Evolutionary conservation across 352 stramenopile species (phyloP).

Genomic region (Phytophthora podocarpi): DNA sequence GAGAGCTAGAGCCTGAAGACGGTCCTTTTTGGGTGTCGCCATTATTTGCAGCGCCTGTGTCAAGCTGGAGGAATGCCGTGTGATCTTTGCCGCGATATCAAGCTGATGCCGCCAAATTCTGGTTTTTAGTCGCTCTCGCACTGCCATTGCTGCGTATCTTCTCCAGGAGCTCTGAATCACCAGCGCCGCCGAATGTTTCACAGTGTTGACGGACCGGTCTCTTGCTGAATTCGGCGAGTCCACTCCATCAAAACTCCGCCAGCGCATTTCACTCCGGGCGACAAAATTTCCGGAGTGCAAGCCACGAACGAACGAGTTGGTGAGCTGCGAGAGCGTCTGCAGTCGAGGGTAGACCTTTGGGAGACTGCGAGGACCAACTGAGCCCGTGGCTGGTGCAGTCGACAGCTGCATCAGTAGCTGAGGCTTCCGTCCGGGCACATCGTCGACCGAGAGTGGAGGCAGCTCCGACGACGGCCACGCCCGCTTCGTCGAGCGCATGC

Average conservation of each 20-base stretch:
- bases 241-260: conserved; percentile 36
- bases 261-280: conserved; percentile 46
- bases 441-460: conserved; percentile 14
- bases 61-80: conserved; percentile 19
- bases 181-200: conserved; percentile 42
- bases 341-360: conserved; percentile 42
- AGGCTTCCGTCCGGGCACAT: background rate
- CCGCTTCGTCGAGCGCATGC: conserved; percentile 18
- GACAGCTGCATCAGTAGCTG: conserved; percentile 4
- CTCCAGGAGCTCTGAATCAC: conserved; percentile 62
- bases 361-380: conserved; percentile 3
- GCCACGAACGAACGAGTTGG: conserved; percentile 36
- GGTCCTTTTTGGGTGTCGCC: background rate
- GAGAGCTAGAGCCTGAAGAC: conserved; percentile 4
- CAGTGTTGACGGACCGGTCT: conserved; percentile 21
- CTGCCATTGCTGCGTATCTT: conserved; percentile 29
- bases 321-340: conserved; percentile 54
- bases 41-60: conserved; percentile 1
- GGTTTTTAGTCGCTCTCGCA: conserved; percentile 26
- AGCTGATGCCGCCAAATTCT: conserved; percentile 50
- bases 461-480: conserved; percentile 9
- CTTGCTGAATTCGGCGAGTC: conserved; percentile 33
- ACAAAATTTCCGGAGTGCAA: conserved; percentile 56
- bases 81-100: conserved; percentile 49
- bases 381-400: background rate